These are phyloP conservation scores for Mycena sp. DNA, from an alignment of 1,284 basidiomycete genomes.

Conservation along the genomic window DNA sequence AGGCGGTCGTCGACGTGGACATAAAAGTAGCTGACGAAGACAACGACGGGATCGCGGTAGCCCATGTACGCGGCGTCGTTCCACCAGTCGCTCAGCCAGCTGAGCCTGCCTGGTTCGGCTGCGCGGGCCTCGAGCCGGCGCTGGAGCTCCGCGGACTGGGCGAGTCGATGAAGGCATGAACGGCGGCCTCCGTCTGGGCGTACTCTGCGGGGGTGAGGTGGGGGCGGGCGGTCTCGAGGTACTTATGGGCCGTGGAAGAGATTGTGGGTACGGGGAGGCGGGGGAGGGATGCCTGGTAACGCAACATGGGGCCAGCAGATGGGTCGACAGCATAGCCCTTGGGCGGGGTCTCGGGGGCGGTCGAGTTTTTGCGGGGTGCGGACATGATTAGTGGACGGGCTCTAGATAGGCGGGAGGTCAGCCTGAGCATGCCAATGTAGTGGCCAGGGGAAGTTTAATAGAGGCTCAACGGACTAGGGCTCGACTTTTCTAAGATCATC, in stretches of 20 bases:
- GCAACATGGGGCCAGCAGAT: slow-evolving; percentile 76
- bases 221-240: slow-evolving; percentile 85
- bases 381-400: slow-evolving; percentile 23
- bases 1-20: slow-evolving; percentile 81
- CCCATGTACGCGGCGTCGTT: slow-evolving; percentile 92
- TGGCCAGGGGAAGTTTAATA: no score
- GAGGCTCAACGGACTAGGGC: no score
- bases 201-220: slow-evolving; percentile 73
- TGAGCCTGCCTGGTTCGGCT: slow-evolving; percentile 64
- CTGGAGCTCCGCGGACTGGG: slow-evolving; percentile 84
- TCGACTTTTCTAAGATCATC: no score
- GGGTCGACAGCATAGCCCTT: slow-evolving; percentile 46
- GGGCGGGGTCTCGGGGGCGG: slow-evolving; percentile 25
- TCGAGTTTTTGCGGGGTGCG: slow-evolving; percentile 21
- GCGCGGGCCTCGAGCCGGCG: slow-evolving; percentile 82
- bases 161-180: slow-evolving; percentile 78
- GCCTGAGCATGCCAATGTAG: slow-evolving; percentile 27
- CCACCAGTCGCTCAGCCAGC: slow-evolving; percentile 98
- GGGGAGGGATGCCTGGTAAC: slow-evolving; percentile 84
- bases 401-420: slow-evolving; percentile 22
- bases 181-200: slow-evolving; percentile 63
- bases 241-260: slow-evolving; percentile 84
- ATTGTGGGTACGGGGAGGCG: slow-evolving; percentile 87
- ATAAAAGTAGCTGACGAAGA: slow-evolving; percentile 97
- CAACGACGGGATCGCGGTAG: slow-evolving; percentile 90